Conservation (phyloP, 306 rosid species). For the Ormosia semicastrata region DNA sequence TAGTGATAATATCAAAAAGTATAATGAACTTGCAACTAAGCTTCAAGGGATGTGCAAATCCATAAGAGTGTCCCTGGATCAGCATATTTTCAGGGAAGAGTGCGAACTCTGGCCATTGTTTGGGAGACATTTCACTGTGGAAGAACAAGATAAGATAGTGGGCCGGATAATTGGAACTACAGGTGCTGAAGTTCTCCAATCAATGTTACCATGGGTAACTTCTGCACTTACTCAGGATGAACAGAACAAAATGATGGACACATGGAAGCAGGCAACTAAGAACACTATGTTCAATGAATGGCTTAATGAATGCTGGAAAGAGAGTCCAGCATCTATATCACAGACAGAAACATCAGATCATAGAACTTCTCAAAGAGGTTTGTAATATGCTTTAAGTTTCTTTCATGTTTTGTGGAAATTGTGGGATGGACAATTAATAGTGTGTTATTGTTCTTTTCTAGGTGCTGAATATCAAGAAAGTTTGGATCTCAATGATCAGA, state of each 20-base stretch:
- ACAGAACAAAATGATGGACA: slow-evolving; percentile 92
- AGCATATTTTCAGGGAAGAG: slow-evolving; percentile 96
- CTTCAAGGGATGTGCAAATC: slow-evolving; percentile 99
- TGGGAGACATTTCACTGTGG: slow-evolving; percentile 88
- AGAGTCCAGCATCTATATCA: slow-evolving; percentile 55
- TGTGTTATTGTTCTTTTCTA: slow-evolving; percentile 34
- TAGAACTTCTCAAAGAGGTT: slow-evolving; percentile 59
- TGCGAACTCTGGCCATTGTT: slow-evolving; percentile 96
- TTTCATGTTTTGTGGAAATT: slow-evolving; percentile 22
- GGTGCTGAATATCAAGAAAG: slow-evolving; percentile 79
- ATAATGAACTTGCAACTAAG: slow-evolving; percentile 79
- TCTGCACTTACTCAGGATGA: slow-evolving; percentile 97
- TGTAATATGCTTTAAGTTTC: slow-evolving; percentile 3
- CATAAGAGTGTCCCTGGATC: slow-evolving; percentile 81
- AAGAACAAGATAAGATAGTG: slow-evolving; percentile 96
- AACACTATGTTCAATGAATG: slow-evolving; percentile 98
- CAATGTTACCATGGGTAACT: slow-evolving; percentile 99
- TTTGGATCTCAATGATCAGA: slow-evolving; percentile 80
- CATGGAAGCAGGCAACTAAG: slow-evolving; percentile 97
- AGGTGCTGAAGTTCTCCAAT: slow-evolving; percentile 99
- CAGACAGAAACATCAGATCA: slow-evolving; percentile 55
- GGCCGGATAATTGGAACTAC: slow-evolving; percentile 98
- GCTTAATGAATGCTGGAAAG: slow-evolving; percentile 98
- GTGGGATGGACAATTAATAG: slow-evolving; percentile 12
- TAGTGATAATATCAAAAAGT: slow-evolving; percentile 52